These are phyloP conservation scores for Linderniella brevidens DNA, from an alignment of 257 asterid species.

Conservation along the genomic window DNA sequence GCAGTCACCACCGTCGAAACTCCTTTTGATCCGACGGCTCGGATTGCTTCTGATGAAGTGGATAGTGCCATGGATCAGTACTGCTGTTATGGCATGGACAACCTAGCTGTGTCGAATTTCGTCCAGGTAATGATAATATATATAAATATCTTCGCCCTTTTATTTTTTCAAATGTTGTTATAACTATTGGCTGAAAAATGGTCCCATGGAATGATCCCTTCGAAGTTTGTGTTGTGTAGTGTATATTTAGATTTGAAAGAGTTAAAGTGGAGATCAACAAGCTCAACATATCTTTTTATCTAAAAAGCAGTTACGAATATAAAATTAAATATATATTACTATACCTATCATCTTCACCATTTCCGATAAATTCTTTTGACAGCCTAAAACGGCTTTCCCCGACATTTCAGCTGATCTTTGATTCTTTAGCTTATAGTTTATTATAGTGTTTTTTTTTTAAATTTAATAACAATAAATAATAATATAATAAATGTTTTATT, in stretches of 20 bases:
- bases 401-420: background rate
- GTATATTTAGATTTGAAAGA: constrained; percentile 18
- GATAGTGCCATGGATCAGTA: constrained; percentile 24
- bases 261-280: constrained; percentile 21
- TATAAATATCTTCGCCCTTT: background rate
- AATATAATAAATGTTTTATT: background rate
- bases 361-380: constrained; percentile 44
- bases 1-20: constrained; percentile 8
- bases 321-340: too few species aligned
- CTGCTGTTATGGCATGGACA: constrained; percentile 11
- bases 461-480: background rate
- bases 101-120: constrained; percentile 15
- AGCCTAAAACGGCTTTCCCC: constrained; percentile 22
- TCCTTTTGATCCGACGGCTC: constrained; percentile 14
- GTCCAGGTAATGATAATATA: constrained; percentile 22
- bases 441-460: too few species aligned
- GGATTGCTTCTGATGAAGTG: constrained; percentile 27
- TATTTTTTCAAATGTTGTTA: background rate
- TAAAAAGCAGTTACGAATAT: too few species aligned
- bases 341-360: constrained; percentile 19
- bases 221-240: constrained; percentile 16
- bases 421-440: too few species aligned
- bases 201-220: constrained; percentile 29
- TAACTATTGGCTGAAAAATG: constrained; percentile 6
- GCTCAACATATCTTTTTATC: constrained; percentile 28